Base-by-base conservation (phyloP, 1,284 basidiomycete genomes). In the Puccinia novopanici region DNA sequence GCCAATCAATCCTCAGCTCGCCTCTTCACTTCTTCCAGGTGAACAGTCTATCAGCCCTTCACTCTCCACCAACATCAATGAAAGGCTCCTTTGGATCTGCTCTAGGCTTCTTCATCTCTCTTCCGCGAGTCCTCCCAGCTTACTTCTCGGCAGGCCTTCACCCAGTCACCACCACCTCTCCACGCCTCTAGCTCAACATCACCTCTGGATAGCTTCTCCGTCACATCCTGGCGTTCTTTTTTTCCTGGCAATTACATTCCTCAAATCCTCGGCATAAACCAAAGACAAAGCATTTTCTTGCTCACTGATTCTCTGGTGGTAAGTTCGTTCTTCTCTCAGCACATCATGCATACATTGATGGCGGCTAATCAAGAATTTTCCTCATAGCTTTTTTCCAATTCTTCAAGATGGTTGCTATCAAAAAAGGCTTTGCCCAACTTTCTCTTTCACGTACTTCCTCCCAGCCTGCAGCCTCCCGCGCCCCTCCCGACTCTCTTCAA, bases 141-240 rank as follows among this genome's bases (percentile, higher is more conserved):
- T 50, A 48, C 52, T 78, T 70, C 65, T 78, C 65, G 65, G 65
- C 75, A 68, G 75, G 75, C 65, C 65, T 78, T 54, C 61, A 78
- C 75, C 75, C 65, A 54, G 55, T 55, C n/a, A n/a, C n/a, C 52
- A 52, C 75, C 50, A 34, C 54, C 68, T 40, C 40, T 10, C 76
- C 52, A 57, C 67, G 65, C 45, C 30, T 77, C 50, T 77, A 68
- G 63, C 54, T 74, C 34, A 13, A 24, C 42, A 54, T 72, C 27
- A 24, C n/a, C 52, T 55, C 17, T 5, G 52, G 52, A 24, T 54
- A 55, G 48, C n/a, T 27, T 30, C 54, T 22, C 34, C n/a, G n/a
- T n/a, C n/a, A n/a, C n/a, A n/a, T 61, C 50, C 30, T 30, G 42
- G 22, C 40, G 17, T 63, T 37, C 15, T 37, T 4, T 42, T 24